phyloP scores from a whole-genome alignment of 2,329 filamentous ascomycete genomes.

The Diaporthe destruens region DNA sequence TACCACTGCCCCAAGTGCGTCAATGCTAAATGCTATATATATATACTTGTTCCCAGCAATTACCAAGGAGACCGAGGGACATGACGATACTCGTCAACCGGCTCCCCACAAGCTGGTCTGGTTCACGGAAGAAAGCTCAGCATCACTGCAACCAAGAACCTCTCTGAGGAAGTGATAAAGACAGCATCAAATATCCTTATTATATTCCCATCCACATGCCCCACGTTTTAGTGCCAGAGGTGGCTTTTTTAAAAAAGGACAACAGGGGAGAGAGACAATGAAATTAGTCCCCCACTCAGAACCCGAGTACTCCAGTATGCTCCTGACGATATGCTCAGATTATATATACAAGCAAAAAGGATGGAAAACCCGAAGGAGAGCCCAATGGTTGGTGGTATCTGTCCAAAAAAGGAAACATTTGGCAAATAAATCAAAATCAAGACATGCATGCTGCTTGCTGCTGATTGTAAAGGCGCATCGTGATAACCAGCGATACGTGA shows the following conservation, averaged over 20 bases:
- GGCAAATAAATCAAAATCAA: constrained; percentile 1
- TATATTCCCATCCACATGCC: not conserved
- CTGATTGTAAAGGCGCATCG: constrained; percentile 16
- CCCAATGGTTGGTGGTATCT: constrained; percentile 21
- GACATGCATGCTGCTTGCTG: constrained; percentile 19
- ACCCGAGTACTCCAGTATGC: constrained; percentile 18
- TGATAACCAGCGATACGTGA: not conserved
- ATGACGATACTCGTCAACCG: not conserved
- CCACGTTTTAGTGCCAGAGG: not conserved
- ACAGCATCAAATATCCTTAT: not conserved
- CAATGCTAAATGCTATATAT: not conserved
- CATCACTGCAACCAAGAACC: not conserved
- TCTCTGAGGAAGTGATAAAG: not conserved
- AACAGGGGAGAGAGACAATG: not conserved
- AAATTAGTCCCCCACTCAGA: not conserved
- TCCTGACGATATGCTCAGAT: constrained; percentile 22
- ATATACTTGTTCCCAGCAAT: not conserved
- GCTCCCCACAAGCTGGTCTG: not conserved
- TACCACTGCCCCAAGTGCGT: not conserved
- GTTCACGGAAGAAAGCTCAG: not conserved
- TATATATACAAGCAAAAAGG: not conserved
- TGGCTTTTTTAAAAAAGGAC: not conserved
- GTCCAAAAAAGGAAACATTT: not conserved
- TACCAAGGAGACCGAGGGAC: not conserved
- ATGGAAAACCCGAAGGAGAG: not conserved